Evolutionary conservation across 106 monocot species (phyloP).

Genomic region (Dioscorea dumetorum): DNA sequence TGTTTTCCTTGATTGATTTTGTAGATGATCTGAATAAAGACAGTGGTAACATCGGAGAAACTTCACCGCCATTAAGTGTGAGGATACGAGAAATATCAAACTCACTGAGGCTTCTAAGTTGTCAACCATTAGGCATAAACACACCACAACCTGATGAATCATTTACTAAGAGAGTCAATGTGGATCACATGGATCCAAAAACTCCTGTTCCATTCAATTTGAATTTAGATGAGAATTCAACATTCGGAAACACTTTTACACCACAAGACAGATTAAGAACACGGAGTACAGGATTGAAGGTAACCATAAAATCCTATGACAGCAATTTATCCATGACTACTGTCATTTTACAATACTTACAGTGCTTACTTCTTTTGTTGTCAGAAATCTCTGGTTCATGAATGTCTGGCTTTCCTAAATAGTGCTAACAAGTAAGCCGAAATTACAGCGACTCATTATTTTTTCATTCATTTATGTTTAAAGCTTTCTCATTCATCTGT

Average conservation of each 20-base stretch:
- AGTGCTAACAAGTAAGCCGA: slow-evolving; percentile 46
- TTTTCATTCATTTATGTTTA: neutral
- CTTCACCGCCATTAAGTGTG: slow-evolving; percentile 30
- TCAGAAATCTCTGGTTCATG: slow-evolving; percentile 44
- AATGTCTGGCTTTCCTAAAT: slow-evolving; percentile 36
- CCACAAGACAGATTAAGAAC: slow-evolving; percentile 25
- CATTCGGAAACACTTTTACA: slow-evolving; percentile 2
- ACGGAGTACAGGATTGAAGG: slow-evolving; percentile 46
- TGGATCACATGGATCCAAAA: slow-evolving; percentile 15
- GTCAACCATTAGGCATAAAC: slow-evolving; percentile 10
- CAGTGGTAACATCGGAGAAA: neutral
- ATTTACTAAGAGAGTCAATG: neutral
- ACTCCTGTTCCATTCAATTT: slow-evolving; percentile 19
- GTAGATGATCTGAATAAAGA: slow-evolving; percentile 14
- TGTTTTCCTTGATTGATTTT: neutral
- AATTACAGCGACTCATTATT: neutral
- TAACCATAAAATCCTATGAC: neutral
- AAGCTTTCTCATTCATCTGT: neutral
- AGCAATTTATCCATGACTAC: neutral
- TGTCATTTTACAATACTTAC: neutral
- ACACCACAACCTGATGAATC: slow-evolving; percentile 8
- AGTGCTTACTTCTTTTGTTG: neutral
- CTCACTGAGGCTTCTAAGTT: slow-evolving; percentile 28
- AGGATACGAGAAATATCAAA: slow-evolving; percentile 44
- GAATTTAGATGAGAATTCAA: slow-evolving; percentile 1